Evolutionary conservation across 495 filamentous ascomycete species (phyloP), one percentile per base, ranked within the genome.

Genomic region (Echria macrotheca): DNA sequence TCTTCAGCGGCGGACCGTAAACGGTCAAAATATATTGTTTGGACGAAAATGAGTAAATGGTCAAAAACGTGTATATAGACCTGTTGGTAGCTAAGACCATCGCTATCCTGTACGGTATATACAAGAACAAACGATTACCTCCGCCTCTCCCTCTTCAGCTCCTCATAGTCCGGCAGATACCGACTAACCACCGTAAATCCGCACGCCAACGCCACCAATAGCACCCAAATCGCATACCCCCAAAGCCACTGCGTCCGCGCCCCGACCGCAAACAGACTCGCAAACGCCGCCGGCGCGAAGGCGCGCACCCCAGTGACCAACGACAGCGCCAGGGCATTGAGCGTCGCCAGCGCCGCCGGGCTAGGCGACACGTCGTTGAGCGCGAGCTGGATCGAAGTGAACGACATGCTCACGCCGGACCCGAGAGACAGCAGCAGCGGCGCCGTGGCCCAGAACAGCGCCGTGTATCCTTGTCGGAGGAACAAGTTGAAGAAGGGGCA

Each of bases 331-430:
- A 89, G 38, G 1, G 81, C 80, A 43, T 86, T 87, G 19, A 89
- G 62, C 11, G 78, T 84, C 5, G 80, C 83, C 21, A 87, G 64
- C 5, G 75, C 73, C 24, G 58, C 60, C 11, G 76, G 71, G 11
- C 71, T 77, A 0, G 85, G 85, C 11, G 80, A 71, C 10, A 84
- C 75, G 48, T 86, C 80, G 65, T 87, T 89, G 21, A 89, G 50
- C 25, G 77, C 78, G 18, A 87, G 77, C 69, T 86, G 83, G 18
- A 79, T 71, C 5, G 72, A 79, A 12, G 83, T 86, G 54, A 85
- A 87, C 3, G 75, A 72, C 82, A 88, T 87, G 33, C 73, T 76
- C 0, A 86, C 77, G 12, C 81, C 82, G 15, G 74, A 72, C 0
- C 79, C 80, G 1, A 78, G 14, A 1, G 68, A 60, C 22, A 78